Base-by-base conservation (phyloP, 371 early-diverging fungal species). In the Racocetra persica region DNA sequence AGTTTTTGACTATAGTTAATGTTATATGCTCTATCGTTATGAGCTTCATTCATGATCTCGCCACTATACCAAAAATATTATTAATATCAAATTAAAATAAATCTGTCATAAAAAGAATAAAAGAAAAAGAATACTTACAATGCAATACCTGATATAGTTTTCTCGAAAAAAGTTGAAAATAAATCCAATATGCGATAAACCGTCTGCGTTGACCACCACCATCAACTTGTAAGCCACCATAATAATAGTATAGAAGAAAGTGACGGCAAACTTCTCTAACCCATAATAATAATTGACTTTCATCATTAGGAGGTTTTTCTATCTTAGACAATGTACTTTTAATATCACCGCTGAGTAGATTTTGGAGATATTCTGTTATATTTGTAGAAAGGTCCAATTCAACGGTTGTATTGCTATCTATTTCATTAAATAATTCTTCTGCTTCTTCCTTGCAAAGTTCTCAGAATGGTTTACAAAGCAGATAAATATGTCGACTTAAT, bases 201-300 rank as follows among this genome's bases (percentile, higher is more conserved):
- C 7, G 49, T 76, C 41, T 76, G 76, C 1, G 36, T 62, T 14
- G 76, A 76, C 60, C 76, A 36, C 5, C 20, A 49, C 76, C 2
- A 41, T 76, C 51, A 26, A 60, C n/a, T 76, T 76, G 76, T 41
- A 76, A 45, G 24, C 76, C 76, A 76, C 63, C 60, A 45, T 62
- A 41, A 54, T 62, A 22, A 38, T 60, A 76, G 26, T 76, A 76
- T 18, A 76, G 26, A 45, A 76, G 8, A 24, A 76, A 76, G 41
- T 76, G 76, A 13, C 60, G 7, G 41, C 38, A 76, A 49, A 76
- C 62, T 76, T 76, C 76, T 62, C 76, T 76, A 10, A 62, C 41
- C 76, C 41, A 76, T 60, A 60, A 60, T 32, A 49, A 62, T 49
- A 76, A 26, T 60, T 28, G 59, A 38, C 63, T 36, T 62, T 60